Base-by-base conservation (phyloP, 2,329 filamentous ascomycete species). In the Fusarium succisae region DNA sequence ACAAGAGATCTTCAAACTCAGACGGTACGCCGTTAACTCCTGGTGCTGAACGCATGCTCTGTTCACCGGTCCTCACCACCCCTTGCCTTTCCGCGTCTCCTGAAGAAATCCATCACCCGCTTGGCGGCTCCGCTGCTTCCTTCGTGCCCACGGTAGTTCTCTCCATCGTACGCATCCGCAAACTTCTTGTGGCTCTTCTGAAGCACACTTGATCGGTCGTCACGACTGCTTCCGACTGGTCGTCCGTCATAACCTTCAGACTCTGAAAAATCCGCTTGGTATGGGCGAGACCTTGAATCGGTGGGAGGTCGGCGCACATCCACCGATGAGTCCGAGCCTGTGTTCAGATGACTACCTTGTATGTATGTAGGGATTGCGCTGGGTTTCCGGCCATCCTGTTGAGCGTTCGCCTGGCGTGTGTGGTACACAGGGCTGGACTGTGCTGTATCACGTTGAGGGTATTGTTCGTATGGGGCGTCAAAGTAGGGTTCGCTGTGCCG, bases 51-150 rank as follows among this genome's bases (percentile, higher is more conserved):
- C 50, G 63, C 58, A 74, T 67, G 61, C 57, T 65, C 71, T 67
- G 64, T 64, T 80, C 73, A 89, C 84, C 87, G 86, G 77, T 87
- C 83, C 69, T 91, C 88, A 43, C 87, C 88, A 63, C 87, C 89
- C 79, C 93, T 87, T 76, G 92, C 94, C 84, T 92, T 94, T 63
- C 93, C 94, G 81, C 95, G 90, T 81, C 95, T 89, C 77, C 96
- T 89, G 87, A 99, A 99, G 83, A 98, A 98, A 84, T 99, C 96
- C 95, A 99, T 98, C 44, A 99, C 96, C 80, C 94, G 91, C 81
- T 95, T 92, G 20, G 95, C 95, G 7, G 95, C 93, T 64, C 94
- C 94, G 73, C 92, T 96, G 82, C 93, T 97, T 50, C 96, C 96
- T 38, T 91, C 91, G 79, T 95, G 91, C 59, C 91, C 90, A 60